Percentiles rank a stretch among this genome's conserved stretches.
Evolutionary conservation across 2,329 filamentous ascomycete species (phyloP).

Genomic region (Seiridium unicorne): DNA sequence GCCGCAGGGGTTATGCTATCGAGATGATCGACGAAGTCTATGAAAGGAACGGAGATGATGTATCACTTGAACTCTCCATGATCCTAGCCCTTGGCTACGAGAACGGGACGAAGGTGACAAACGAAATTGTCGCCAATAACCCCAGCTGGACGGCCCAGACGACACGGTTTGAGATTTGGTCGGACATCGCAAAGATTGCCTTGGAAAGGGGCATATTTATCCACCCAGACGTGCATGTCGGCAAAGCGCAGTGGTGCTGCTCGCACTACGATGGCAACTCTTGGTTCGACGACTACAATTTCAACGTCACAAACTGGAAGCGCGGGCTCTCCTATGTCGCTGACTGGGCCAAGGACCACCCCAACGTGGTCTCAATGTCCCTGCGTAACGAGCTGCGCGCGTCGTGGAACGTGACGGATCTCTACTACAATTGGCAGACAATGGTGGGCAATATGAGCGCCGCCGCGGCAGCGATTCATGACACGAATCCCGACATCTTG

Average conservation of each 20-base stretch:
- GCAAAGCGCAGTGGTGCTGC: slow-evolving; percentile 44
- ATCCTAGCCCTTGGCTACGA: slow-evolving; percentile 38
- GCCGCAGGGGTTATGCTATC: slow-evolving; percentile 46
- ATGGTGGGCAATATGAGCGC: slow-evolving; percentile 8
- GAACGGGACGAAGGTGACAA: slow-evolving; percentile 46
- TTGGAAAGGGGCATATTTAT: slow-evolving; percentile 33
- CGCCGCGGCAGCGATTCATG: slow-evolving; percentile 34
- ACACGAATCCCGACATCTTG: slow-evolving; percentile 41
- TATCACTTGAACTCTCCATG: slow-evolving; percentile 35
- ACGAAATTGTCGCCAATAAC: slow-evolving; percentile 47
- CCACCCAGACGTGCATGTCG: slow-evolving; percentile 39
- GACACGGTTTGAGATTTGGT: slow-evolving; percentile 43
- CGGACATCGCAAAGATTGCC: slow-evolving; percentile 32
- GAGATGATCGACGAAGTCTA: slow-evolving; percentile 53
- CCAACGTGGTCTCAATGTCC: slow-evolving; percentile 37
- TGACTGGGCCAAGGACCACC: slow-evolving; percentile 37
- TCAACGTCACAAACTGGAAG: slow-evolving; percentile 52
- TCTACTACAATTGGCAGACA: slow-evolving; percentile 44
- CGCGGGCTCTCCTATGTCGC: slow-evolving; percentile 53
- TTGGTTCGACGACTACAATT: slow-evolving; percentile 56
- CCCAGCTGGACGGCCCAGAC: slow-evolving; percentile 45
- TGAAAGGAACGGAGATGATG: slow-evolving; percentile 35
- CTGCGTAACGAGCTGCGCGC: slow-evolving; percentile 40
- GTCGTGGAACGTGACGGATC: slow-evolving; percentile 30
- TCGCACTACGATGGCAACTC: slow-evolving; percentile 47